These are phyloP conservation scores for Metschnikowia arizonensis DNA, from an alignment of 805 yeast species.

Conservation along the genomic window DNA sequence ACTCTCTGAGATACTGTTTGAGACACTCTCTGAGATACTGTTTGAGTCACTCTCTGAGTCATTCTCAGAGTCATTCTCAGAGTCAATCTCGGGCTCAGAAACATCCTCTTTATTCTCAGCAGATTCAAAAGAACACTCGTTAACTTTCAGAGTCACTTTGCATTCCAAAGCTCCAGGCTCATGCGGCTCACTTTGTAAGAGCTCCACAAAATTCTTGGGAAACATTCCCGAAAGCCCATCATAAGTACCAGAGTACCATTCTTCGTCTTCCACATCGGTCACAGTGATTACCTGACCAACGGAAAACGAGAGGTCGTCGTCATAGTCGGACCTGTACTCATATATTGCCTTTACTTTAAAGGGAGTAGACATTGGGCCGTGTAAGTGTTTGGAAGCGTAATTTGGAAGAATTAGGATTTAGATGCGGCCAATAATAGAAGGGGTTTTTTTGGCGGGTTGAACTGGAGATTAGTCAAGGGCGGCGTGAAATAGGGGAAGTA, in stretches of 20 bases:
- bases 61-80: too few species aligned
- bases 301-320: constrained; percentile 75
- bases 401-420: too few species aligned
- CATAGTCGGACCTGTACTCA: constrained; percentile 58
- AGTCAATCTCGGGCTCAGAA: too few species aligned
- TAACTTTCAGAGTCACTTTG: not conserved
- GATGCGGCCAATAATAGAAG: too few species aligned
- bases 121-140: too few species aligned
- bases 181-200: not conserved
- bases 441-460: too few species aligned
- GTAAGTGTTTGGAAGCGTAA: not conserved
- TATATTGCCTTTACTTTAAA: constrained; percentile 66
- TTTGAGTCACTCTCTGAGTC: too few species aligned
- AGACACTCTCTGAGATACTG: too few species aligned
- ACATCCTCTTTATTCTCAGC: too few species aligned
- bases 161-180: not conserved
- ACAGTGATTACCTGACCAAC: constrained; percentile 72
- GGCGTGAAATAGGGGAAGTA: too few species aligned
- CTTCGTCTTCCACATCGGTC: constrained; percentile 78
- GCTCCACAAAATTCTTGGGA: constrained; percentile 72
- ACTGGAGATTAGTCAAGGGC: too few species aligned
- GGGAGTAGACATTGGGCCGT: constrained; percentile 36
- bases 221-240: constrained; percentile 73
- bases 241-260: constrained; percentile 81
- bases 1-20: too few species aligned